Base-by-base conservation (phyloP, 2,329 filamentous ascomycete species). In the Rhynchosporium secalis region DNA sequence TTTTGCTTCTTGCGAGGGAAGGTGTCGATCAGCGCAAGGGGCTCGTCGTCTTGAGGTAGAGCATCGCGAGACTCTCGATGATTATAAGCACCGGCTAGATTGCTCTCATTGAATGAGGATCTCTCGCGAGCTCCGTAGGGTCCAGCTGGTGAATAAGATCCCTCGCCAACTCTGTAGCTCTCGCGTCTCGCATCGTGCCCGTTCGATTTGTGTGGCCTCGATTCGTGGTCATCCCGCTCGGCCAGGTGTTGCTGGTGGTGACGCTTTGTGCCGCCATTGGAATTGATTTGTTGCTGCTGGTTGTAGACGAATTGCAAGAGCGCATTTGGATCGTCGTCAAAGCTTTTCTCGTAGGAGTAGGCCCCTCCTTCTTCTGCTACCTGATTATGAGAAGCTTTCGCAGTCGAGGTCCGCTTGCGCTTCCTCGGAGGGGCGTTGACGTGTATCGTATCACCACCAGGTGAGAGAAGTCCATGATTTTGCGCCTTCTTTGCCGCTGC, bases 1-100 rank as follows among this genome's bases (percentile, higher is more conserved):
- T 69, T 69, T 41, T 69, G 68, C 47, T 68, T 70, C 48, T 68
- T 65, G n/a, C 67, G 60, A 7, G 68, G 63, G 13, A 71, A 63
- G 3, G 62, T 64, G 43, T 71, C 69, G n/a, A 71, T 68, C 1
- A 70, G 58, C 2, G 63, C 46, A 26, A 62, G 28, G 4, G 64
- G 58, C 20, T 31, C 40, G n/a, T 41, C 51, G n/a, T 12, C 20
- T 56, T 28, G 49, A 31, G 31, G 57, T 40, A n/a, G 45, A n/a
- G 31, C 26, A 20, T 47, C 15, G 28, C 47, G 41, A 49, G 45
- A 20, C 5, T 52, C 54, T 20, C 52, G 31, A 41, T 29, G 36
- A 12, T 20, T 46, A 9, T n/a, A 38, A 5, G 12, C 15, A 28
- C 29, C 29, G n/a, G 20, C 33, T 15, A 26, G 8, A 15, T 29